phyloP scores from a whole-genome alignment of 306 rosid genomes.

The Casuarina equisetifolia region DNA sequence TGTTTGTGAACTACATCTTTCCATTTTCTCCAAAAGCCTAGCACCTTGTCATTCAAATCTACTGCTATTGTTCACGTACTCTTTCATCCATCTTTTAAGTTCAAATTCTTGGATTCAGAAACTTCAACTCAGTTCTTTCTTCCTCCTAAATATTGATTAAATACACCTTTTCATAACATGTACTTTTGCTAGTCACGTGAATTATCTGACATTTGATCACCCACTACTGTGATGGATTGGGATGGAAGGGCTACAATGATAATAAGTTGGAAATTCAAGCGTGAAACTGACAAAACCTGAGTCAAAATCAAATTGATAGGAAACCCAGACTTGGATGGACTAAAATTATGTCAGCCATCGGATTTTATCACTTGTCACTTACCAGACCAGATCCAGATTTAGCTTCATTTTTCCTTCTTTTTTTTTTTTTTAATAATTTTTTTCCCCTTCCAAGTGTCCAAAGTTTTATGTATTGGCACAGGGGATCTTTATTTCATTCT shows the following conservation, averaged over 20 bases:
- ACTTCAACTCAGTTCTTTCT: background rate
- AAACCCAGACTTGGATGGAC: too few relatives aligned
- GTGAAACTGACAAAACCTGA: too few relatives aligned
- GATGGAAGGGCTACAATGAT: background rate
- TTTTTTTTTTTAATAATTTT: too few relatives aligned
- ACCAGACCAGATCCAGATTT: background rate
- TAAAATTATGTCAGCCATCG: background rate
- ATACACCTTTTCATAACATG: background rate
- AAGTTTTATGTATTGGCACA: background rate
- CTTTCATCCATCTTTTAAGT: background rate
- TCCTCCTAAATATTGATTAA: too few relatives aligned
- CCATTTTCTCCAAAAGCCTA: constrained; percentile 87
- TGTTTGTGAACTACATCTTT: constrained; percentile 86
- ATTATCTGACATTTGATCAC: background rate
- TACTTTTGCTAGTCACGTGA: background rate
- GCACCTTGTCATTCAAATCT: constrained; percentile 67
- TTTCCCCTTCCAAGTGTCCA: background rate
- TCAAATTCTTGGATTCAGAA: background rate
- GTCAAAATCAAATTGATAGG: too few relatives aligned
- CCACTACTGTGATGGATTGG: background rate
- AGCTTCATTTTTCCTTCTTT: background rate
- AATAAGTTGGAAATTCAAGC: background rate
- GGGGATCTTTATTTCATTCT: background rate
- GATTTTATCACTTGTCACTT: background rate
- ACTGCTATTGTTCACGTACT: constrained; percentile 54